Evolutionary conservation across 768 basidiomycete genomes (phyloP).

Genomic region (Panellus pusillus): DNA sequence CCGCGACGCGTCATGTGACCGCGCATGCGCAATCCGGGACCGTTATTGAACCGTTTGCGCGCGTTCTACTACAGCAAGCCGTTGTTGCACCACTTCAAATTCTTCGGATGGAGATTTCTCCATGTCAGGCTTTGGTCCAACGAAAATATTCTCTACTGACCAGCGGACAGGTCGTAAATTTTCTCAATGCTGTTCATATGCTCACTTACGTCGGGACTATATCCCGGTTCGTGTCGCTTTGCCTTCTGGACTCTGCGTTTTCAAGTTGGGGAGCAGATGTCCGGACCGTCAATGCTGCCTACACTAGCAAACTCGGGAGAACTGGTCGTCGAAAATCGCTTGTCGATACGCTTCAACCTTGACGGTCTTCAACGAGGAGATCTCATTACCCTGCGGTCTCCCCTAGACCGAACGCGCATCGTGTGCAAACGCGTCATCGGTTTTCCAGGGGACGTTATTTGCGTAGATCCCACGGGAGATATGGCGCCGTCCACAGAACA

Average conservation of each 20-base stretch:
- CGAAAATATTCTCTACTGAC: background rate
- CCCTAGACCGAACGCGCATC: slow-evolving; percentile 59
- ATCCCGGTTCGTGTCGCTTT: slow-evolving; percentile 42
- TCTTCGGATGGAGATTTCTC: slow-evolving; percentile 11
- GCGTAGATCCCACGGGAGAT: slow-evolving; percentile 80
- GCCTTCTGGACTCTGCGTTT: background rate
- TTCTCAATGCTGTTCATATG: slow-evolving; percentile 59
- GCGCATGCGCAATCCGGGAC: background rate
- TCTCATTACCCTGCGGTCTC: slow-evolving; percentile 70
- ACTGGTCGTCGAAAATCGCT: slow-evolving; percentile 59
- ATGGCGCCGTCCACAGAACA: slow-evolving; percentile 68
- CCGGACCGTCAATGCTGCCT: slow-evolving; percentile 81
- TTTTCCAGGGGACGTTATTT: slow-evolving; percentile 84
- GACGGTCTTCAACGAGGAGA: slow-evolving; percentile 67
- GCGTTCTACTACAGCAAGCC: slow-evolving; percentile 2
- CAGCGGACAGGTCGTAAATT: slow-evolving; percentile 48
- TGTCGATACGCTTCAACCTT: slow-evolving; percentile 54
- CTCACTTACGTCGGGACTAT: slow-evolving; percentile 59
- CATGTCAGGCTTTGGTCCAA: slow-evolving; percentile 13
- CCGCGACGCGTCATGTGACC: background rate
- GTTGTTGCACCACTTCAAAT: slow-evolving; percentile 23
- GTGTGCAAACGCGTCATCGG: slow-evolving; percentile 92
- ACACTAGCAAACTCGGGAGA: slow-evolving; percentile 64
- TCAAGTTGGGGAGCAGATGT: slow-evolving; percentile 44
- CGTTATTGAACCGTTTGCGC: background rate